phyloP scores from a whole-genome alignment of 768 basidiomycete genomes.

The Hygrophorus russula region DNA sequence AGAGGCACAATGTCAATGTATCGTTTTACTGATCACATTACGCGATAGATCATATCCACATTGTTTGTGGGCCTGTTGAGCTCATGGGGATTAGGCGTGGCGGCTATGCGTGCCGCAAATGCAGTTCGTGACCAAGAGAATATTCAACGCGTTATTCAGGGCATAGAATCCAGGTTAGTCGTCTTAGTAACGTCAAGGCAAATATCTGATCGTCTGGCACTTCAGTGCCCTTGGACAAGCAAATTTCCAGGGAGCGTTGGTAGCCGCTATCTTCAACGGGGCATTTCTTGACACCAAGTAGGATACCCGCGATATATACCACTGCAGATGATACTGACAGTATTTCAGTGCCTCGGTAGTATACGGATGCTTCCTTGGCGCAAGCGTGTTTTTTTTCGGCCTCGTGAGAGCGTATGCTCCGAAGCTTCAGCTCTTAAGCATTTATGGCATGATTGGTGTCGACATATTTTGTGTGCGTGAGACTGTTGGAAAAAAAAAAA shows the following conservation, averaged over 20 bases:
- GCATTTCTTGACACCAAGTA: conserved; percentile 31
- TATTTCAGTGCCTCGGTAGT: conserved; percentile 26
- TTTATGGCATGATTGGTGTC: conserved; percentile 32
- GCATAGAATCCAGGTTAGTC: conserved; percentile 24
- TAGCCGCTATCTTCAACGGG: conserved; percentile 21
- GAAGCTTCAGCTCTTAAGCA: conserved; percentile 27
- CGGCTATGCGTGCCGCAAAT: conserved; percentile 30
- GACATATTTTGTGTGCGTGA: conserved; percentile 23
- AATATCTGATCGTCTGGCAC: conserved; percentile 11
- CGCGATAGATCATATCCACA: conserved; percentile 25
- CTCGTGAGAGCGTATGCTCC: conserved; percentile 26
- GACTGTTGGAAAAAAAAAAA: not conserved
- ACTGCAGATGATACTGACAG: not conserved
- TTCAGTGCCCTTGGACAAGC: conserved; percentile 9
- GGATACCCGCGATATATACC: conserved; percentile 1
- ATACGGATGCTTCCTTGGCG: conserved; percentile 31
- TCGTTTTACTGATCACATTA: not conserved
- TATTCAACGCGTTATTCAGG: conserved; percentile 21
- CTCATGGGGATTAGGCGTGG: conserved; percentile 37
- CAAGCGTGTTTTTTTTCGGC: conserved; percentile 30
- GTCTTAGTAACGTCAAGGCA: not conserved
- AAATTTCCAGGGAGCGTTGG: conserved; percentile 16
- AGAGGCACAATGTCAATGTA: too few relatives aligned
- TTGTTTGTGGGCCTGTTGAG: conserved; percentile 33
- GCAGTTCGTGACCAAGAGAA: conserved; percentile 23